These are phyloP conservation scores for Bipolaris oryzae DNA, from an alignment of 2,329 filamentous ascomycete genomes.

Conservation along the genomic window DNA sequence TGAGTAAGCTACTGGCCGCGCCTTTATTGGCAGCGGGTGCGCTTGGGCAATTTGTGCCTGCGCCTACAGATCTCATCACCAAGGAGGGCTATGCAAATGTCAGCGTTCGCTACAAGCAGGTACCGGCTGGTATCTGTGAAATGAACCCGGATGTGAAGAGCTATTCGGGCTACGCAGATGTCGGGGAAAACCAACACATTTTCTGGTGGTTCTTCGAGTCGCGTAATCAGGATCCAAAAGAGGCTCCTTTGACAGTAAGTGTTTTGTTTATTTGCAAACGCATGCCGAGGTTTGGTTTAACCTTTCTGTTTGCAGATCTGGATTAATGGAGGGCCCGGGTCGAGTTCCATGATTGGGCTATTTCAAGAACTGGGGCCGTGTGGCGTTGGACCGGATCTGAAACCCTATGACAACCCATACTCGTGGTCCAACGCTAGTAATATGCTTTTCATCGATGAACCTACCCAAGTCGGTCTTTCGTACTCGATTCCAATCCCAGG, in stretches of 20 bases:
- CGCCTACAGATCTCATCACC: constrained; percentile 53
- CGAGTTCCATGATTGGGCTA: constrained; percentile 63
- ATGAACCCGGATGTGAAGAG: constrained; percentile 62
- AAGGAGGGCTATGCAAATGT: constrained; percentile 55
- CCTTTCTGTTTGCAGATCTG: constrained; percentile 42
- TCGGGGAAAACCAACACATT: constrained; percentile 58
- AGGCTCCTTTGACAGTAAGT: constrained; percentile 61
- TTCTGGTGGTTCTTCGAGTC: constrained; percentile 65
- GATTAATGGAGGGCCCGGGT: constrained; percentile 64
- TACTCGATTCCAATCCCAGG: constrained; percentile 56
- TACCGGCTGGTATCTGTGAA: constrained; percentile 61
- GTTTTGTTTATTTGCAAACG: no score
- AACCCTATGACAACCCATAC: constrained; percentile 64
- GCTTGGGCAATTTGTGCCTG: constrained; percentile 52
- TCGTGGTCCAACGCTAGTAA: constrained; percentile 69
- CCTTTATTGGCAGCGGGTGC: constrained; percentile 28
- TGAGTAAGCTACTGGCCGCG: constrained; percentile 17
- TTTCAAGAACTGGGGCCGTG: constrained; percentile 62
- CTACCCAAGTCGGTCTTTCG: constrained; percentile 64
- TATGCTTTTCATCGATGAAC: constrained; percentile 74
- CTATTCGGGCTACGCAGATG: constrained; percentile 62
- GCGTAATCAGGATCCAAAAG: constrained; percentile 55
- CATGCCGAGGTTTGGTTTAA: no score
- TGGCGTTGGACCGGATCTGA: constrained; percentile 52
- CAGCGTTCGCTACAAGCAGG: constrained; percentile 65